Percentiles rank a stretch among this genome's conserved stretches.
These are phyloP conservation scores for Trypanosoma avium DNA, from an alignment of 208 protist species.

Conservation along the genomic window DNA sequence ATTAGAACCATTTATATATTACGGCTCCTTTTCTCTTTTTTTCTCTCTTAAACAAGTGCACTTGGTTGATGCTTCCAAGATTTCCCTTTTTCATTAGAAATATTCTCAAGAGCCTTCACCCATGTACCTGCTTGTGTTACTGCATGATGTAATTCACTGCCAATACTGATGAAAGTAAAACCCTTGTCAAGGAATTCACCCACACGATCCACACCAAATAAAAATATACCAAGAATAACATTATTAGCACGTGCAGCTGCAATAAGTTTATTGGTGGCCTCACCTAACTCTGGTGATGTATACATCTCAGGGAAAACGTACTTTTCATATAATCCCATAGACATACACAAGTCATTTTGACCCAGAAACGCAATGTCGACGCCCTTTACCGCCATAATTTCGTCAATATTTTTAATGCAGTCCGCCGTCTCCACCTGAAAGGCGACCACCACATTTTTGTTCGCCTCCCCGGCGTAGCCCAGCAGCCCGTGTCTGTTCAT, in stretches of 20 bases:
- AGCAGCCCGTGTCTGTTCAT: conserved; percentile 75
- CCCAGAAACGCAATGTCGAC: conserved; percentile 82
- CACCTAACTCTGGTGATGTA: conserved; percentile 68
- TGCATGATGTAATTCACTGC: conserved; percentile 78
- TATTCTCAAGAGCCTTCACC: conserved; percentile 55
- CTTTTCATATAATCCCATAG: conserved; percentile 80
- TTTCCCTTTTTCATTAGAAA: conserved; percentile 53
- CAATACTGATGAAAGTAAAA: conserved; percentile 82
- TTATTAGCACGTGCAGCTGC: conserved; percentile 65
- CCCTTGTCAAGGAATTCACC: conserved; percentile 82
- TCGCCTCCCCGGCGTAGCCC: conserved; percentile 71
- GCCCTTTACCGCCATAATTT: conserved; percentile 79
- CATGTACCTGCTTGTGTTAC: conserved; percentile 65
- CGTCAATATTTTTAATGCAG: conserved; percentile 81
- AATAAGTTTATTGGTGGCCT: conserved; percentile 65
- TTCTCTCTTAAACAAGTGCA: conserved; percentile 47
- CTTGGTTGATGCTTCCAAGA: conserved; percentile 69
- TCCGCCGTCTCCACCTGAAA: conserved; percentile 80
- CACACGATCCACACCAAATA: conserved; percentile 79
- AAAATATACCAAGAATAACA: conserved; percentile 72
- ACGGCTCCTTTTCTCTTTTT: too few species aligned
- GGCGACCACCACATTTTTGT: conserved; percentile 77
- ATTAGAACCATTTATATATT: too few species aligned
- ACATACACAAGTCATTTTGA: conserved; percentile 86
- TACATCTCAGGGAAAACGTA: conserved; percentile 87